Evolutionary conservation across 1,139 yeast species (phyloP).

Genomic region (Zhuliangozyma blackwelliae): DNA sequence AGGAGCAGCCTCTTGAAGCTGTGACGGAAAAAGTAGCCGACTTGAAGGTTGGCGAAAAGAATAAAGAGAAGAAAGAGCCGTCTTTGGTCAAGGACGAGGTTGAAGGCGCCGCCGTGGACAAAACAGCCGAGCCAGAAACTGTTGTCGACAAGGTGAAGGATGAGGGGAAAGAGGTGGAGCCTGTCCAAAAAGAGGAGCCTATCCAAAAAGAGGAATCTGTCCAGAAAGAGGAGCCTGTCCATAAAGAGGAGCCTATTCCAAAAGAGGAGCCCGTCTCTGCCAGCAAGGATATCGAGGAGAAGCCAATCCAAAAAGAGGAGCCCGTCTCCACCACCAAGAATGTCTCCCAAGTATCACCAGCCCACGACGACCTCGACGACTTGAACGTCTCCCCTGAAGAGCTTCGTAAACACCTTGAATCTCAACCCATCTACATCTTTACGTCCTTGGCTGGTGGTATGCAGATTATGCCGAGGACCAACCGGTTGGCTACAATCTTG

Average conservation of each 20-base stretch:
- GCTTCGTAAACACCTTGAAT: constrained; percentile 40
- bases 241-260: too few species aligned
- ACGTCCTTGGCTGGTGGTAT: constrained; percentile 91
- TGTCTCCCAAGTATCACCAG: neutral
- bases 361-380: constrained; percentile 23
- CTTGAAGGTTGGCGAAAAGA: neutral
- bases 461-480: constrained; percentile 79
- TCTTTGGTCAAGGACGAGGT: constrained; percentile 8
- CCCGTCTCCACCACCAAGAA: too few species aligned
- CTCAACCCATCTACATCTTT: constrained; percentile 66
- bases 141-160: constrained; percentile 7
- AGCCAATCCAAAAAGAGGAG: neutral
- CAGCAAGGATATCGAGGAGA: neutral
- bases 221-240: constrained; percentile 1
- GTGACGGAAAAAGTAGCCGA: constrained; percentile 4
- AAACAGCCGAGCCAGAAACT: constrained; percentile 4
- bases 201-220: too few species aligned
- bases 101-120: neutral
- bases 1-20: neutral
- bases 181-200: too few species aligned
- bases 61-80: constrained; percentile 6
- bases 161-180: neutral
- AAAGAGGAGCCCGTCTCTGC: neutral
- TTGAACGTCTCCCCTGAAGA: constrained; percentile 44
- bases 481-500: constrained; percentile 69